Evolutionary conservation across 176 grass and related monocot species (phyloP), one percentile per base, ranked within the genome.

Genomic region (Bolboschoenus planiculmis): DNA sequence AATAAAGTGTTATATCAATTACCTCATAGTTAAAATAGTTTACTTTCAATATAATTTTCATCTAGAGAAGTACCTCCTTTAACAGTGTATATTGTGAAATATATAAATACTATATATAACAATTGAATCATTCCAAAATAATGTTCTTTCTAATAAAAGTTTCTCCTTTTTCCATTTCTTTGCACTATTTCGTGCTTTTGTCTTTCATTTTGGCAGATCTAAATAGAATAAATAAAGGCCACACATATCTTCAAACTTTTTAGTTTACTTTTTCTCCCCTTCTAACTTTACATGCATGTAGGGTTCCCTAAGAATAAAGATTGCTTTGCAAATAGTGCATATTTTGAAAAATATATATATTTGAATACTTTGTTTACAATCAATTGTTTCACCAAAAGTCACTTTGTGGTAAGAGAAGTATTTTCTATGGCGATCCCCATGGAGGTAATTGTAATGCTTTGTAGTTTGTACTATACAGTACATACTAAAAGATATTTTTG

Each of bases 201-300:
- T 72, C 13, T 72, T 72, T 72, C 20, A 67, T 67, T 72, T 21
- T 42, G 36, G 34, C 7, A 71, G 36, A 71, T 71, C 67, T 43
- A 44, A 6, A 44, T 44, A 5, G n/a, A n/a, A n/a, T 42, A n/a
- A 72, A 81, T 81, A 81, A 80, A 81, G 78, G 78, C 55, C 20
- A 80, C 36, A 15, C 50, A 24, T 39, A 59, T 81, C 30, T 43
- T 43, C 18, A n/a, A n/a, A 60, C 31, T 27, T 80, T 67, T 80
- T 80, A 80, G 54, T 21, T 80, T 43, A 18, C 34, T 33, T 43
- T 61, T 80, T 81, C 26, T 3, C 31, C 34, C 35, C 46, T 42
- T 81, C 30, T 4, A 78, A 55, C 26, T 79, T 29, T 36, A 44
- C 20, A 81, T 81, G 79, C 79, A 81, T 64, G n/a, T 47, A 20